Base-by-base conservation (phyloP, 495 filamentous ascomycete species). In the Bacidia gigantensis region DNA sequence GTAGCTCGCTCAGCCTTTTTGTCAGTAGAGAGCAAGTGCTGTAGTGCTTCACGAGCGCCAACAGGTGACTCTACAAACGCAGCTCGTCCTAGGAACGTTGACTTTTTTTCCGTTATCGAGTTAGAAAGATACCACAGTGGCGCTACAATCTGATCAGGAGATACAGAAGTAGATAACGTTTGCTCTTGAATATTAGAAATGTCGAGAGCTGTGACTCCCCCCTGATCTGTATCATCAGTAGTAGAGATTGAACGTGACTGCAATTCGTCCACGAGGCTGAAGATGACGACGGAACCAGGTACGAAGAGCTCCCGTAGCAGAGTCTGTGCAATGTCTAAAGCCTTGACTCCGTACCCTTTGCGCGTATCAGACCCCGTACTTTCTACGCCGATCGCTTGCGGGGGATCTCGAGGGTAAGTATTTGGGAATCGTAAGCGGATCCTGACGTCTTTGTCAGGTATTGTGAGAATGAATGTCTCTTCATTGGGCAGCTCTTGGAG, bases 1-100 rank as follows among this genome's bases (percentile, higher is more conserved):
- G 89, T 90, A 10, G 92, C 92, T 39, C 76, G 77, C 10, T 86
- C 80, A 39, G 83, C 82, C 56, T 82, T 84, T 67, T 85, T 90
- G 66, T 97, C 87, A 0, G 77, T 82, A 18, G 80, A 69, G 2
- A 93, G 71, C 12, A 95, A 74, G 60, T 93, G 79, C 35, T 77
- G 72, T 9, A 96, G 56, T 59, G 72, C 89, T 2, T 64, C 62
- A 57, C 79, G 74, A 7, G 86, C 89, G 66, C 93, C 78, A 2
- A 69, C 68, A 2, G 82, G 74, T 7, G 78, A 83, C 0, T 73
- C 66, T 11, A 95, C 87, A 2, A 64, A 62, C 1, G 81, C 82
- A 29, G 72, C 80, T 26, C 89, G 81, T 7, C 82, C 92, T 23
- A 97, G 58, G 63, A 98, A 98, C 11, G 86, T 78, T 1, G 88